phyloP scores from a whole-genome alignment of 2,329 filamentous ascomycete genomes.

The Ilyonectria destructans region DNA sequence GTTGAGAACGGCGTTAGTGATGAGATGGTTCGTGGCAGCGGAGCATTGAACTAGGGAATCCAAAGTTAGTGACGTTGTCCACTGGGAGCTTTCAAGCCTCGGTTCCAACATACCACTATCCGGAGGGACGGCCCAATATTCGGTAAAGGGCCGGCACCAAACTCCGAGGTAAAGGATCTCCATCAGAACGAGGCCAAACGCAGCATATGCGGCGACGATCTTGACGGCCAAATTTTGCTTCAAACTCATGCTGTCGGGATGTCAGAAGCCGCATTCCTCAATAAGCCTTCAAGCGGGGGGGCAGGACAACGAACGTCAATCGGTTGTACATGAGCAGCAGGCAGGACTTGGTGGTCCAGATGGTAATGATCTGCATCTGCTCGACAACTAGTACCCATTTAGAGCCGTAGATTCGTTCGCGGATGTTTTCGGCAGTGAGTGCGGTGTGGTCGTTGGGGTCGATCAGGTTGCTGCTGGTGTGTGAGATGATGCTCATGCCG shows the following conservation, averaged over 20 bases:
- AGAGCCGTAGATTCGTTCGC: conserved; percentile 65
- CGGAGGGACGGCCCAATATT: conserved; percentile 73
- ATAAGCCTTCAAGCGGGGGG: not conserved
- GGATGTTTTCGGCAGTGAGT: conserved; percentile 63
- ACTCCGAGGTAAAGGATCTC: conserved; percentile 66
- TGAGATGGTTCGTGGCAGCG: conserved; percentile 70
- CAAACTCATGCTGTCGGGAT: conserved; percentile 59
- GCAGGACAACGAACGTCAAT: conserved; percentile 60
- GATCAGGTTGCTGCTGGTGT: conserved; percentile 74
- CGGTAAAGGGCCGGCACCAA: conserved; percentile 70
- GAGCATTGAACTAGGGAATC: conserved; percentile 68
- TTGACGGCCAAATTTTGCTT: conserved; percentile 65
- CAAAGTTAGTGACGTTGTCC: conserved; percentile 29
- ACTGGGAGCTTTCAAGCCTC: no score
- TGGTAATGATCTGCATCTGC: conserved; percentile 73
- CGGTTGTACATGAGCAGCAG: conserved; percentile 72
- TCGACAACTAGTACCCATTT: conserved; percentile 77
- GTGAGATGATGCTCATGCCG: conserved; percentile 68
- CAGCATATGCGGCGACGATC: conserved; percentile 64
- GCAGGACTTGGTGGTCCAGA: conserved; percentile 71
- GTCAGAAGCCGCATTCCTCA: conserved; percentile 30
- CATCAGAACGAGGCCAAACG: conserved; percentile 64
- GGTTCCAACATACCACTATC: conserved; percentile 59
- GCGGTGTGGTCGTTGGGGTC: conserved; percentile 60
- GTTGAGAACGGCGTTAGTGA: conserved; percentile 73